Evolutionary conservation across 1,284 basidiomycete species (phyloP), one percentile per base, ranked within the genome.

Genomic region (Flammula alnicola): DNA sequence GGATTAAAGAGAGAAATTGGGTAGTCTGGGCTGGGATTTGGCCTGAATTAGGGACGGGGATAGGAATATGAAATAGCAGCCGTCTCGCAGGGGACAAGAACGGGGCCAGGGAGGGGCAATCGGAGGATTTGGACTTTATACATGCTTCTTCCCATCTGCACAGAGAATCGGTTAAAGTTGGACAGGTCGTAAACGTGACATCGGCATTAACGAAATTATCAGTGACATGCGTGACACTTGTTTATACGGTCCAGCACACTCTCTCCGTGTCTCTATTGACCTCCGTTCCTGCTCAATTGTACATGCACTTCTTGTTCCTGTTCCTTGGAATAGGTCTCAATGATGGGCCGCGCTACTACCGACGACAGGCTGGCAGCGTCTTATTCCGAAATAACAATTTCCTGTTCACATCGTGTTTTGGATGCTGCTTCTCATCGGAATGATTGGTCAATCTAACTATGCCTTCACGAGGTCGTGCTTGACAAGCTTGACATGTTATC

Each of bases 61-160:
- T 36, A 55, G 44, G 48, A 49, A 33, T 30, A 45, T 35, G 38
- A 26, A 32, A 33, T 26, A 49, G 36, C 54, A 53, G 47, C 56
- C 49, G 52, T 38, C 51, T 47, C 43, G 45, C 47, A 55, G 47
- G 53, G 54, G 44, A 57, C 56, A 56, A 57, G 61, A 54, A 54
- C 56, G 56, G 56, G 52, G 54, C 54, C 57, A 58, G 49, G 43
- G 51, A 43, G 40, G 31, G 42, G 20, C 40, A 40, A 41, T 41
- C 38, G 40, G 32, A 16, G 26, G 19, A 35, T 35, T 19, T 32
- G 33, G 23, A 25, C 52, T 59, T 59, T 59, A 59, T 59, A 58
- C 49, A 52, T 44, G 38, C 45, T 51, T 45, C 55, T 57, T 54
- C 55, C 47, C 49, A 44, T 32, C 20, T 19, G 14, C 16, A 22